Evolutionary conservation across 1,284 basidiomycete species (phyloP), one percentile per base, ranked within the genome.

Genomic region (Cronartium quercuum): DNA sequence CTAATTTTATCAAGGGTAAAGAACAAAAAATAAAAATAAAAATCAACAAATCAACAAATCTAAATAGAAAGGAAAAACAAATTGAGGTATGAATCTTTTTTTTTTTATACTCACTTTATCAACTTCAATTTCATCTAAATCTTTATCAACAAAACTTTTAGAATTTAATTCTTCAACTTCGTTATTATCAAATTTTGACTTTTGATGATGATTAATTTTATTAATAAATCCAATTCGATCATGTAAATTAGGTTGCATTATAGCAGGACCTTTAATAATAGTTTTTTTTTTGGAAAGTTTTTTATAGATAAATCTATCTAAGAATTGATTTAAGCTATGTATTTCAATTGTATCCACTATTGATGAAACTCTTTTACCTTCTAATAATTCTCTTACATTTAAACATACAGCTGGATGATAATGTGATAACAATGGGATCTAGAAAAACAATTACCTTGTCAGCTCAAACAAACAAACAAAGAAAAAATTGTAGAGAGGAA

Each of bases 241-340:
- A 68, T 85, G 86, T 1, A 90, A 89, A 6, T 89, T 88, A n/a
- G 94, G 94, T 83, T 99, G 96, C 96, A 98, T 98, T 77, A 91
- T 90, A 76, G 90, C 91, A 1, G 88, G 86, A 29, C 93, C 91
- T 78, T 89, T 90, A 12, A 83, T 81, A 3, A 87, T 83, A 60
- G 86, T 88, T 0, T 82, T 81, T 83, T 94, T 92, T 85, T 98
- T 98, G 1, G 13, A 18, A 7, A 94, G 90, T 82, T 98, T 98
- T 81, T 94, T 92, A 85, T 94, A 98, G 38, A 98, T 91, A 83
- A 90, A 90, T 35, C 87, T 85, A 80, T 95, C 93, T 41, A 95
- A 85, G 86, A 96, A 95, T 79, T 92, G 92, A 1, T 91, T 89
- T 21, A 98, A 87, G 0, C 94, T 95, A 84, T 97, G 94, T 18